These are phyloP conservation scores for Geotrichum fermentans DNA, from an alignment of 1,139 yeast species.

Conservation along the genomic window DNA sequence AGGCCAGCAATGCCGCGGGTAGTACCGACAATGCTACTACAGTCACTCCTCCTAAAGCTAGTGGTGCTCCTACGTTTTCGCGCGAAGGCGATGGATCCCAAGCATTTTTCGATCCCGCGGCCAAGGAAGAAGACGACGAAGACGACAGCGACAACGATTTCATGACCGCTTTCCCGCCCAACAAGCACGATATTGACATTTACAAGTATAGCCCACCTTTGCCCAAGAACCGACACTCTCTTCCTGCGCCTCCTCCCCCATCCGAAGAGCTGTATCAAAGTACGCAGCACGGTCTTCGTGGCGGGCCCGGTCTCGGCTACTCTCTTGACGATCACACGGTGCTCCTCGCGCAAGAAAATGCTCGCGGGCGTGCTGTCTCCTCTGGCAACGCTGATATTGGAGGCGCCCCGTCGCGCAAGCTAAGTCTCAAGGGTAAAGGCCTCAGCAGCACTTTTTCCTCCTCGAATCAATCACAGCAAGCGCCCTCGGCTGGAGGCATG, in stretches of 20 bases:
- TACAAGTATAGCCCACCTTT: not conserved
- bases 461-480: not conserved
- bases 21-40: not conserved
- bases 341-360: not conserved
- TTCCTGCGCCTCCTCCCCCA: not conserved
- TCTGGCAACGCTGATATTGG: not conserved
- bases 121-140: not conserved
- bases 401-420: not conserved
- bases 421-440: not conserved
- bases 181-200: not conserved
- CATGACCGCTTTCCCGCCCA: conserved; percentile 1
- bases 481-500: not conserved
- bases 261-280: not conserved
- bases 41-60: not conserved
- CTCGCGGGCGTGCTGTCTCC: not conserved
- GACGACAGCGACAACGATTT: not conserved
- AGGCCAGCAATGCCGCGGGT: too few species aligned
- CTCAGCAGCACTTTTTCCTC: not conserved
- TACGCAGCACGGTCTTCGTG: not conserved
- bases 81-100: not conserved
- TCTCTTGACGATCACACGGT: not conserved
- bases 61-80: not conserved
- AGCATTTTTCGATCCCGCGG: not conserved
- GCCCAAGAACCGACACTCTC: not conserved
- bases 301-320: not conserved